Evolutionary conservation across 768 basidiomycete species (phyloP), one percentile per base, ranked within the genome.

Genomic region (Podaxis sp.): DNA sequence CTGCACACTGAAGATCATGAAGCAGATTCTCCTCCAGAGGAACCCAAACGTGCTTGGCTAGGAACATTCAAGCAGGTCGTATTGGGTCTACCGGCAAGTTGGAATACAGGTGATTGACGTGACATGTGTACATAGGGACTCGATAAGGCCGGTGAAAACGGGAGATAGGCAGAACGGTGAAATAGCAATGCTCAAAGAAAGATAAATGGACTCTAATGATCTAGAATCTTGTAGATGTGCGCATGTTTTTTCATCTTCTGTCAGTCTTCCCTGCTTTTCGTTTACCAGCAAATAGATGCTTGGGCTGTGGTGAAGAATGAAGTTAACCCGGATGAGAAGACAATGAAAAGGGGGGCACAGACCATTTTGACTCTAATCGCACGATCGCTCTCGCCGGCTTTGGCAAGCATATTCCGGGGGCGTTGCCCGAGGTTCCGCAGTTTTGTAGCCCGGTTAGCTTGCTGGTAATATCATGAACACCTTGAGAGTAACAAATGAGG

Each of bases 361-460:
- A 93, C 93, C 91, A 90, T 93, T 83, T 93, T 93, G 65, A 82
- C 82, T 71, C 78, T 83, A 77, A 94, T 94, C 11, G 83, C 83
- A 66, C 92, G 87, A 78, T 96, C 94, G 63, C 85, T 81, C 82
- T 99, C 96, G 63, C 92, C 93, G 41, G 95, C 96, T 73, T 90
- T 93, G 26, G 94, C 96, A 49, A 87, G 82, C 81, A 87, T 86
- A 74, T 96, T 96, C 64, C 94, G 89, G 58, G 84, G 84, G 67
- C 96, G 83, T 73, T 96, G 95, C 5, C 89, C 89, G 59, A 96
- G 84, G 69, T 93, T 92, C 67, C 93, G 90, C 62, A 98, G 80
- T 70, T 89, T 86, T 73, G 85, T 77, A 17, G 96, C 93, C 71
- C 88, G 89, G 64, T 86, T 80, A 36, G 82, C 86, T 88, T 97